phyloP scores from a whole-genome alignment of 306 rosid species.

The Senna tora region DNA sequence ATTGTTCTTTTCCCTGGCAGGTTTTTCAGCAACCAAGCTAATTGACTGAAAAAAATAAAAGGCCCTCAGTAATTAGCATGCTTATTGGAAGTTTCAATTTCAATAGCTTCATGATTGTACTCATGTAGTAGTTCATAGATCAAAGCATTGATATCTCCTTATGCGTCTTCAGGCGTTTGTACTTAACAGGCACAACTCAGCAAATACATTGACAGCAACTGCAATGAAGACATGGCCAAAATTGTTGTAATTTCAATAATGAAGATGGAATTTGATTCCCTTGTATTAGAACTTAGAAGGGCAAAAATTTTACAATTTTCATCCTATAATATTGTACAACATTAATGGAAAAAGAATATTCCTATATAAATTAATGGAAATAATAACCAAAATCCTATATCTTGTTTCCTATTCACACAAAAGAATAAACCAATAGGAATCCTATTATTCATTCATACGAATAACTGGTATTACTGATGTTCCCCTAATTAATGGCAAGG shows the following conservation, averaged over 20 bases:
- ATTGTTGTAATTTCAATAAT: slow-evolving; percentile 13
- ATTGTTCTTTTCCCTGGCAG: too few relatives aligned
- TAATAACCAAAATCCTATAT: slow-evolving; percentile 48
- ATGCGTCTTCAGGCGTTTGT: not conserved
- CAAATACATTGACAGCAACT: not conserved
- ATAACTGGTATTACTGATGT: slow-evolving; percentile 46
- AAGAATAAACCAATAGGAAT: slow-evolving; percentile 55
- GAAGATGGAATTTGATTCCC: slow-evolving; percentile 26
- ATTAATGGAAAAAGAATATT: slow-evolving; percentile 47
- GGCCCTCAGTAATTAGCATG: too few relatives aligned
- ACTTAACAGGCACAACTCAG: not conserved
- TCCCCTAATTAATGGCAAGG: slow-evolving; percentile 56
- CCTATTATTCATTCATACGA: slow-evolving; percentile 41
- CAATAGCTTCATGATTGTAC: not conserved
- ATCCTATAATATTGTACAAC: slow-evolving; percentile 40
- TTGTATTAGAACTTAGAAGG: slow-evolving; percentile 45
- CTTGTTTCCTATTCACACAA: slow-evolving; percentile 58
- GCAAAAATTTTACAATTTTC: slow-evolving; percentile 46
- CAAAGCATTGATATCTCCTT: not conserved
- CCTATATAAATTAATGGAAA: slow-evolving; percentile 47
- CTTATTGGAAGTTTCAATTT: not conserved
- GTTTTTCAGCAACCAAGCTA: too few relatives aligned
- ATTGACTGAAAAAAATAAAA: too few relatives aligned
- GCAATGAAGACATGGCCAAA: not conserved
- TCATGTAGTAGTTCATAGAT: not conserved